These are phyloP conservation scores for Filosporella fistucella DNA, from an alignment of 495 filamentous ascomycete species.

Conservation along the genomic window DNA sequence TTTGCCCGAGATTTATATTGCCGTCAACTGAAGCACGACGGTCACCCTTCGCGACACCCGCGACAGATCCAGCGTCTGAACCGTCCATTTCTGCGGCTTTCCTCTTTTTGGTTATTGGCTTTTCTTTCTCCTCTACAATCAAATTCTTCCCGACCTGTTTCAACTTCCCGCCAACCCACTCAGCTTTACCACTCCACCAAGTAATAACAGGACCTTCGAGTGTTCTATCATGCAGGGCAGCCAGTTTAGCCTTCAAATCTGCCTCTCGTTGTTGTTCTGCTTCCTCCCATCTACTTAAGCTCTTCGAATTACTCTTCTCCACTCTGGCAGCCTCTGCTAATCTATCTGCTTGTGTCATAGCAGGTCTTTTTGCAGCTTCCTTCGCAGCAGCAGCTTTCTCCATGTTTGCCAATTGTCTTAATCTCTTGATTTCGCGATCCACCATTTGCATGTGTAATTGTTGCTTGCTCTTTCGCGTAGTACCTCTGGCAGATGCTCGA, in stretches of 20 bases:
- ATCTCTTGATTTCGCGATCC: conserved; percentile 73
- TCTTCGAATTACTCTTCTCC: conserved; percentile 83
- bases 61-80: neutral
- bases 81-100: conserved; percentile 27
- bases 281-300: conserved; percentile 90
- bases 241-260: conserved; percentile 73
- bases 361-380: conserved; percentile 65
- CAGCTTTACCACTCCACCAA: conserved; percentile 85
- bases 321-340: conserved; percentile 77
- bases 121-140: conserved; percentile 53
- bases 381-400: conserved; percentile 78
- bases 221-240: conserved; percentile 77
- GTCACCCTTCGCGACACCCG: neutral
- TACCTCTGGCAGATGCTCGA: conserved; percentile 74
- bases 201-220: conserved; percentile 87
- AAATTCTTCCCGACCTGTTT: conserved; percentile 63
- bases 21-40: neutral
- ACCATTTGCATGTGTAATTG: conserved; percentile 76
- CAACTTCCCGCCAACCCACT: conserved; percentile 71
- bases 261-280: conserved; percentile 82
- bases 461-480: conserved; percentile 82
- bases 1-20: neutral
- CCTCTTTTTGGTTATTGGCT: conserved; percentile 41
- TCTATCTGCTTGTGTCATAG: conserved; percentile 87
- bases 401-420: conserved; percentile 78